Base-by-base conservation (phyloP, 2,329 filamentous ascomycete genomes). In the Pseudocercospora vitis region DNA sequence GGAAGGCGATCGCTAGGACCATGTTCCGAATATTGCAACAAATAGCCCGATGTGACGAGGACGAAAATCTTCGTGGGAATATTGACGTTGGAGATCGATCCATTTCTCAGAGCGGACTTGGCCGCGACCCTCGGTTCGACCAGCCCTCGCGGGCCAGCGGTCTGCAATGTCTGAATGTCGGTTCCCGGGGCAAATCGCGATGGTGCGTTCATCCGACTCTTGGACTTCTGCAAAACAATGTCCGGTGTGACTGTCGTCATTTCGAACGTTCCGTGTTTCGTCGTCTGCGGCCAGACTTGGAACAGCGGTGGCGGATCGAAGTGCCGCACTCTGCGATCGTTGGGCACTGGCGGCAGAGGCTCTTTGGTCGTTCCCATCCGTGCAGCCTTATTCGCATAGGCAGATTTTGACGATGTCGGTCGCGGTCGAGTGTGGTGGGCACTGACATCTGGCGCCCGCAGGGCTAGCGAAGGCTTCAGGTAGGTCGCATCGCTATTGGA, bases 281-380 rank as follows among this genome's bases (percentile, higher is more conserved):
- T 80, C 2, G 89, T 84, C 70, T 95, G 91, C 0, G 89, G 87
- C 68, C 91, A 95, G 9, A 89, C 90, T 69, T 95, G 88, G 69
- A 91, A 95, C 9, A 96, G 74, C 1, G 90, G 88, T 5, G 89
- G 88, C 6, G 74, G 71, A 4, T 74, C 69, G 70, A 74, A 77
- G 45, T 63, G 23, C 33, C 52, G 53, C 18, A 45, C 35, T 35
- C 32, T 55, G 5, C 48, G 42, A 31, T 55, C 57, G 33, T n/a
- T 54, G 3, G 55, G 53, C 28, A 52, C 12, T 12, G 50, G 48
- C 29, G 55, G 46, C 32, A 53, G 14, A 33, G 58, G 45, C 19
- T 52, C 51, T 32, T 42, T 57, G 28, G 45, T 19, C 16, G 32
- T 18, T 9, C 19, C 47, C 12, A 39, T 28, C 33, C 44, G 57